A percentile compares a stretch with the other conserved stretches of the same genome.
phyloP scores from a whole-genome alignment of 306 rosid genomes.

The Luffa acutangula region DNA sequence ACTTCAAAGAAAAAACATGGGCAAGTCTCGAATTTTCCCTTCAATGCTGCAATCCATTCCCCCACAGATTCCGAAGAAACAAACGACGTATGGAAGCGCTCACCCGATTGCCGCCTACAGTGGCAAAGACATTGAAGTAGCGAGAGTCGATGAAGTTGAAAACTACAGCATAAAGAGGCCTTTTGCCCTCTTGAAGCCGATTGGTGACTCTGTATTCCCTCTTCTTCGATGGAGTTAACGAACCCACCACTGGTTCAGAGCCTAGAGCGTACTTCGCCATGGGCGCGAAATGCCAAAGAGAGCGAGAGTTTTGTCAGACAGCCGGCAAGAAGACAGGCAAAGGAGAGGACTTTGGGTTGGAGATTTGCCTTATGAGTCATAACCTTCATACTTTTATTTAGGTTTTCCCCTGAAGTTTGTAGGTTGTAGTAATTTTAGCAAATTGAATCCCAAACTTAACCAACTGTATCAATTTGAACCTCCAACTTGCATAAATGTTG shows the following conservation, averaged over 20 bases:
- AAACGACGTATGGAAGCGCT: slow-evolving; percentile 1
- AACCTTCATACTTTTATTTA: too few species aligned
- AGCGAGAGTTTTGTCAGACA: not conserved
- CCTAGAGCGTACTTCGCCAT: slow-evolving; percentile 65
- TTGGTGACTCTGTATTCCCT: slow-evolving; percentile 75
- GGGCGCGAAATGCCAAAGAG: not conserved
- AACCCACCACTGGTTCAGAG: slow-evolving; percentile 70
- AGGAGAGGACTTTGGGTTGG: not conserved
- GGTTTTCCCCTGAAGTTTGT: too few species aligned
- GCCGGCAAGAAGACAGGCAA: not conserved
- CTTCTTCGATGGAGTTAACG: slow-evolving; percentile 37
- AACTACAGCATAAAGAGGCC: slow-evolving; percentile 77
- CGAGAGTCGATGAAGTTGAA: slow-evolving; percentile 86
- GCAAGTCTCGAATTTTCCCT: not conserved
- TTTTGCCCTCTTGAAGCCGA: slow-evolving; percentile 88
- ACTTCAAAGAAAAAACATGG: not conserved
- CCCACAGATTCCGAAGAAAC: not conserved
- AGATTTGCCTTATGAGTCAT: not conserved
- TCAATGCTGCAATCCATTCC: not conserved
- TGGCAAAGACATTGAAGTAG: slow-evolving; percentile 76
- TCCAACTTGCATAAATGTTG: too few species aligned
- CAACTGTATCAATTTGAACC: too few species aligned
- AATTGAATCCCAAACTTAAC: too few species aligned
- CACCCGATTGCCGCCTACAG: slow-evolving; percentile 90
- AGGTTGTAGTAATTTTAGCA: too few species aligned